Evolutionary conservation across 495 filamentous ascomycete genomes (phyloP).

Genomic region (Penicillium egyptiacum): DNA sequence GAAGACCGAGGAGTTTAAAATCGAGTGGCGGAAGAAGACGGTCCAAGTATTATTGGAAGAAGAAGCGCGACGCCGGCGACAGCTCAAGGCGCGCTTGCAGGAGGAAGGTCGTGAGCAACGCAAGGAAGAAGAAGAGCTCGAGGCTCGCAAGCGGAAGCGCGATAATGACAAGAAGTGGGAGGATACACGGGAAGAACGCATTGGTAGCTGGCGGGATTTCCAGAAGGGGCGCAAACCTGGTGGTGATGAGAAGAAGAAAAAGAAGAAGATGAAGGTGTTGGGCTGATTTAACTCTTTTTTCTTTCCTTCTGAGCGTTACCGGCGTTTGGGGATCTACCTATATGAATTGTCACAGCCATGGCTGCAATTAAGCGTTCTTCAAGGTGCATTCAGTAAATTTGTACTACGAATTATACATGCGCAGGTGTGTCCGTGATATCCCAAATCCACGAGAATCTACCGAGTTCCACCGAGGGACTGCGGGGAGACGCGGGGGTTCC

Average conservation of each 20-base stretch:
- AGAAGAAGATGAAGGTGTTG: conserved; percentile 94
- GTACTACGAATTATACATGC: background rate
- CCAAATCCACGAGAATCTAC: conserved; percentile 17
- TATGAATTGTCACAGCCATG: background rate
- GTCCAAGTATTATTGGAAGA: conserved; percentile 89
- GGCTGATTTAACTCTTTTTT: conserved; percentile 35
- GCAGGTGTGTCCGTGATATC: background rate
- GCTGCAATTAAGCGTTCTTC: background rate
- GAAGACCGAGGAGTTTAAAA: conserved; percentile 71
- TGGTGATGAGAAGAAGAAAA: conserved; percentile 61
- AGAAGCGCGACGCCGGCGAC: conserved; percentile 78
- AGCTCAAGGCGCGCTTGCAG: conserved; percentile 91
- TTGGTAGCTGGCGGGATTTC: conserved; percentile 92
- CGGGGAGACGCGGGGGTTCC: conserved; percentile 15
- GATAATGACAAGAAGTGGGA: conserved; percentile 95
- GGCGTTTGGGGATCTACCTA: conserved; percentile 8
- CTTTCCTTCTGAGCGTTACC: background rate
- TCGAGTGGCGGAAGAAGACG: conserved; percentile 89
- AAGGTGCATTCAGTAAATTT: background rate
- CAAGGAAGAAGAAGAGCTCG: conserved; percentile 82
- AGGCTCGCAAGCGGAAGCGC: conserved; percentile 85
- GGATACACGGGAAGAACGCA: conserved; percentile 82
- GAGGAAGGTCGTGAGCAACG: conserved; percentile 92
- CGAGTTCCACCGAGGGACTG: conserved; percentile 22
- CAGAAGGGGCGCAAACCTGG: conserved; percentile 64